Evolutionary conservation across 768 basidiomycete species (phyloP).

Genomic region (Chalciporus sphaerocephalus): DNA sequence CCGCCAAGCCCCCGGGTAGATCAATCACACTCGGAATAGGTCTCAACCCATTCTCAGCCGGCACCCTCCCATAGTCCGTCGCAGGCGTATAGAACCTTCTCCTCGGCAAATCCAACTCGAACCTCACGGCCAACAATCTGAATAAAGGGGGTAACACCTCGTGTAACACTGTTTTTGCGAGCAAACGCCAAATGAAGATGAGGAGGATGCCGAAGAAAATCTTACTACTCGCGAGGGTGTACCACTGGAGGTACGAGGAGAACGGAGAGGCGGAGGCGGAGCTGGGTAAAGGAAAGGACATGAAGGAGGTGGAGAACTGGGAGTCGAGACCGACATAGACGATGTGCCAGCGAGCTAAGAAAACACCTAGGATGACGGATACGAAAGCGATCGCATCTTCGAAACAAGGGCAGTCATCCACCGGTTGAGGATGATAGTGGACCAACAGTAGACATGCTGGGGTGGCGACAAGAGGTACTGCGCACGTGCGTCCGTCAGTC

Average conservation of each 20-base stretch:
- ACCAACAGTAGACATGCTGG: constrained; percentile 67
- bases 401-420: constrained; percentile 97
- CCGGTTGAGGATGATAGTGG: constrained; percentile 90
- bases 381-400: constrained; percentile 94
- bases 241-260: constrained; percentile 37
- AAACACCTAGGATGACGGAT: constrained; percentile 76
- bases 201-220: constrained; percentile 53
- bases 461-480: constrained; percentile 58
- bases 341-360: constrained; percentile 63
- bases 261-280: no score
- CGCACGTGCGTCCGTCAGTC: constrained; percentile 1
- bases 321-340: constrained; percentile 39
- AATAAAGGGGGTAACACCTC: constrained; percentile 46
- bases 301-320: constrained; percentile 32
- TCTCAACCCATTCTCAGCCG: constrained; percentile 54
- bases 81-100: constrained; percentile 88
- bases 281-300: no score
- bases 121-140: background rate
- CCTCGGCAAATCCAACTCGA: constrained; percentile 64
- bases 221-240: constrained; percentile 36
- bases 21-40: constrained; percentile 87
- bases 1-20: constrained; percentile 46
- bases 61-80: constrained; percentile 76
- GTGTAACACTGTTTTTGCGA: constrained; percentile 86
- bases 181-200: constrained; percentile 85